Base-by-base conservation (phyloP, 257 asterid species). In the Hygrophila difformis region DNA sequence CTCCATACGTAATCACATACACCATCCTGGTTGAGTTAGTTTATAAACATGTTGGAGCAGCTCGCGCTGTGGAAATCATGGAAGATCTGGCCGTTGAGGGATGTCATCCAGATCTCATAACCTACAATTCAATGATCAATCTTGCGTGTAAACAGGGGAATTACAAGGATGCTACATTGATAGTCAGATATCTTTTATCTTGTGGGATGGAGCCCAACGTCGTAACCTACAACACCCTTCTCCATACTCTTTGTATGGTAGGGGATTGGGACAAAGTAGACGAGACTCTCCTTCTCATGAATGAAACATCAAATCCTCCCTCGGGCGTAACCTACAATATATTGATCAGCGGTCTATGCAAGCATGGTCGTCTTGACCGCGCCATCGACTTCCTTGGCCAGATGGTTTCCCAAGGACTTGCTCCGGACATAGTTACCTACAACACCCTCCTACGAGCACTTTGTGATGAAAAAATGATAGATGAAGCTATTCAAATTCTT, bases 31-130 rank as follows among this genome's bases (percentile, higher is more conserved):
- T 87, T 13, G 88, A 74, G 66, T 60, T 71, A 18, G 80, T 84
- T 7, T 81, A 76, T 61, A 69, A 58, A 48, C 63, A 80, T 46
- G 50, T 72, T 46, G 93, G 97, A 49, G 71, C 71, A 8, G 47
- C 12, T 22, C 79, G 74, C 33, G 92, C 88, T 18, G 49, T 87
- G 19, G 91, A 84, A 21, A 56, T 76, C 49, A 72, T 87, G 93
- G 95, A 87, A 12, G 95, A 87, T 60, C 57, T 87, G 45, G 68
- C 79, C 12, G 64, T 54, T n/a, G 87, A 83, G 68, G 97, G 97
- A 47, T 87, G 95, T 49, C 68, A 74, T 61, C 97, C 97, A 0
- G 95, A 87, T 65, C 65, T 76, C n/a, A 71, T 87, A 51, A 84
- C 88, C 7, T 87, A 76, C 63, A 81, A 84, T 61, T 75, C 92